Base-by-base conservation (phyloP, 1,139 yeast genomes). In the Yamadazyma epiphylla region DNA sequence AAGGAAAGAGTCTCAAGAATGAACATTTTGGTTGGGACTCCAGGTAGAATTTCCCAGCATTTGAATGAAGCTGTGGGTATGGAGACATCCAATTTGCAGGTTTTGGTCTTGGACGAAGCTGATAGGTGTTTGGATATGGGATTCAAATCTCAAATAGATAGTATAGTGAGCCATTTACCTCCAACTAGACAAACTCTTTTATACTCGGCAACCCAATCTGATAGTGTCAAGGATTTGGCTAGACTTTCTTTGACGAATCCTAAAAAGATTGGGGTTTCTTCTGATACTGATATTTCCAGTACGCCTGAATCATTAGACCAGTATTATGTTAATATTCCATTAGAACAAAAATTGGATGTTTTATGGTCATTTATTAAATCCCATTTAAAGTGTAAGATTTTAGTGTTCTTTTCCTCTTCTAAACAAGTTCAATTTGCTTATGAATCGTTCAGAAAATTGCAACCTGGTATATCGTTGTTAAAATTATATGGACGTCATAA, bases 81-180 rank as follows among this genome's bases (percentile, higher is more conserved):
- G 55, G 94, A 86, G 45, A 64, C 86, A 5, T 67, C 81, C 14
- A 88, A 87, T 49, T 60, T 91, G 37, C 95, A 89, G 55, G 74
- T 83, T 45, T 62, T 91, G 29, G 94, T 91, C 0, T 60, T 91
- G 33, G 99, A 91, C 55, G 99, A 91, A 58, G 98, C 98, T 0
- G 99, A 91, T 53, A 70, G 98, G 45, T 87, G 94, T 50, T 64
- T 91, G 43, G 99, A 91, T 58, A 87, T 91, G 96, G 98, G 98
- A 5, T 91, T 91, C 68, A 83, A 81, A 52, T 80, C 80, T 48
- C 87, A 95, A 27, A 61, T 91, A 34, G 97, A 94, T 55, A 83
- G 82, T 29, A 91, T 91, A 33, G 64, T 91, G 16, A 77, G 80
- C 27, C 94, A 86, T 52, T 63, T 91, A 37, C 96, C 97, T 1